Evolutionary conservation across 2,329 filamentous ascomycete genomes (phyloP).

Genomic region (Colletotrichum chrysophilum): DNA sequence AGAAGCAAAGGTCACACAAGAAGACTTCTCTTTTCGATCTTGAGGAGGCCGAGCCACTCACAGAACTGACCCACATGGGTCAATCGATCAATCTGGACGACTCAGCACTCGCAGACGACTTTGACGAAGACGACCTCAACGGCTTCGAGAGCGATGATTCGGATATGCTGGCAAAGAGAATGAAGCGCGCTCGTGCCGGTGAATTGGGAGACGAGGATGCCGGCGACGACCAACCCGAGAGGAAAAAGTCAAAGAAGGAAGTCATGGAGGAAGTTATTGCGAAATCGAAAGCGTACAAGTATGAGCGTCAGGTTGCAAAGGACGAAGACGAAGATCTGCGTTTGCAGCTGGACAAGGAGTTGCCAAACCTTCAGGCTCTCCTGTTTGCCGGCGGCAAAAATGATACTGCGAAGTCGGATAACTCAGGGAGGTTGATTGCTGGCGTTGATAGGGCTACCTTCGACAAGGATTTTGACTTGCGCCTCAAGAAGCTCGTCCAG

Average conservation of each 20-base stretch:
- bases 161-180: constrained; percentile 56
- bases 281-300: constrained; percentile 95
- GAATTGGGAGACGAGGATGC: constrained; percentile 47
- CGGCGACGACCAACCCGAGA: constrained; percentile 67
- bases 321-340: constrained; percentile 92
- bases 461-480: constrained; percentile 87
- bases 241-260: constrained; percentile 94
- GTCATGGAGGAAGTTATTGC: constrained; percentile 98
- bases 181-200: constrained; percentile 62
- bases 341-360: constrained; percentile 82
- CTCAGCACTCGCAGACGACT: constrained; percentile 67
- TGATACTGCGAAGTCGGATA: constrained; percentile 27
- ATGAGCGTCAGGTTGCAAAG: constrained; percentile 89
- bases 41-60: constrained; percentile 75
- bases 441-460: constrained; percentile 70
- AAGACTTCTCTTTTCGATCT: constrained; percentile 87
- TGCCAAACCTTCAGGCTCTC: constrained; percentile 77
- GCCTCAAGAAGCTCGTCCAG: constrained; percentile 80
- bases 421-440: constrained; percentile 36
- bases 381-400: constrained; percentile 59
- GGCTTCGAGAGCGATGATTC: constrained; percentile 64
- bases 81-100: constrained; percentile 68
- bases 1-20: constrained; percentile 81
- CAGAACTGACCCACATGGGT: constrained; percentile 83
- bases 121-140: constrained; percentile 75